Evolutionary conservation across 441 rosid genomes (phyloP).

Genomic region (Erysimum pusillum): DNA sequence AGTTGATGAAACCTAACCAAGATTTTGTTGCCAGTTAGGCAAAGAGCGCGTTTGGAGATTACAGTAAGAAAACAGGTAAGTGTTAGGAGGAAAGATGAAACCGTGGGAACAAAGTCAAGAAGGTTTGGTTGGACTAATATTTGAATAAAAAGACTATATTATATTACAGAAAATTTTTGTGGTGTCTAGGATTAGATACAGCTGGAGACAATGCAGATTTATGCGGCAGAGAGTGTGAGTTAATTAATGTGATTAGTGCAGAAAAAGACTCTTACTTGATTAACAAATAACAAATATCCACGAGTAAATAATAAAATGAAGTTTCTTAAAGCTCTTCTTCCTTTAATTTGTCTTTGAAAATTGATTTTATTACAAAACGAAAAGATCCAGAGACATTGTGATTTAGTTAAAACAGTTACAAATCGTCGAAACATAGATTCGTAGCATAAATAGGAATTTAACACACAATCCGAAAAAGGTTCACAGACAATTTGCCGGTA

Average conservation of each 20-base stretch:
- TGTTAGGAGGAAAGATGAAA: conserved; percentile 12
- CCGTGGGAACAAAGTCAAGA: conserved; percentile 15
- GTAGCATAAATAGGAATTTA: no score
- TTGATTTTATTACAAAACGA: no score
- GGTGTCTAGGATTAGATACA: conserved; percentile 13
- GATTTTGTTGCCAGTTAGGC: conserved; percentile 25
- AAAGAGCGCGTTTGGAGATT: conserved; percentile 38
- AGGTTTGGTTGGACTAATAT: conserved; percentile 25
- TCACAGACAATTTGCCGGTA: no score
- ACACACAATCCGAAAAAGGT: no score
- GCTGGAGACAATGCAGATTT: background rate
- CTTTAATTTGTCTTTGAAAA: no score
- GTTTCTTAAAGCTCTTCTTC: no score
- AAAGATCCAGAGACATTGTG: no score
- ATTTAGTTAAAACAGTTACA: no score
- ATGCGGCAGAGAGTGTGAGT: background rate
- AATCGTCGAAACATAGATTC: no score
- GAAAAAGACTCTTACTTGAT: background rate
- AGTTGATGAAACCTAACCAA: conserved; percentile 5
- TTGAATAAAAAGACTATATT: conserved; percentile 5
- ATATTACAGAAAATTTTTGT: background rate
- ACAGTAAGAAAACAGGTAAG: conserved; percentile 36
- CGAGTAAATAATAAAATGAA: no score
- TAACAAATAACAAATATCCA: background rate
- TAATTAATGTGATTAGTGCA: background rate